Evolutionary conservation across 208 protist genomes (phyloP).

Genomic region (Herpetomonas tarakana): DNA sequence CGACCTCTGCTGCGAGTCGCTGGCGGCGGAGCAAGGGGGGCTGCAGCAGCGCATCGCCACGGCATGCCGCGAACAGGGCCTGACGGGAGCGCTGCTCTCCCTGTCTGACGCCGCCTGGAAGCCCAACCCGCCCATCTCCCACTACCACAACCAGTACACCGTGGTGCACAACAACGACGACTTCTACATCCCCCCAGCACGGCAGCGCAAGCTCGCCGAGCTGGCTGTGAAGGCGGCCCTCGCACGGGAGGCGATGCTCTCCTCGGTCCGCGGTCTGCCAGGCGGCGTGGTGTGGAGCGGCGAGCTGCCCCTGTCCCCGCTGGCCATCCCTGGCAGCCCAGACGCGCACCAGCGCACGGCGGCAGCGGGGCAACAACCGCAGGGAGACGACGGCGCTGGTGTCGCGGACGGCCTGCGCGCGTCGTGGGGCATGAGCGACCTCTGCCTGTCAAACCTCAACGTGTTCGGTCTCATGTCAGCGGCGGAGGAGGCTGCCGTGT

Average conservation of each 20-base stretch:
- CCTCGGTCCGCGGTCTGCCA: neutral
- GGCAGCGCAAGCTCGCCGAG: neutral
- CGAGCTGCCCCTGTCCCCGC: neutral
- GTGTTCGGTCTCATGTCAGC: slow-evolving; percentile 36
- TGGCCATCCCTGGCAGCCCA: neutral
- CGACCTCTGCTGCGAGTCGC: neutral
- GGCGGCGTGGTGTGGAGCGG: too few species aligned
- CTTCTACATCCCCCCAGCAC: slow-evolving; percentile 16
- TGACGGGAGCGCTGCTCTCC: neutral
- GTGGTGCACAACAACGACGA: slow-evolving; percentile 24
- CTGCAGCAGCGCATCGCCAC: neutral
- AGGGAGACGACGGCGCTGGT: neutral
- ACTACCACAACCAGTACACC: slow-evolving; percentile 41
- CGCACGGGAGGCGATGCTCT: neutral
- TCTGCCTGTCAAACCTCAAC: slow-evolving; percentile 5
- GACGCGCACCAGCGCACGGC: neutral
- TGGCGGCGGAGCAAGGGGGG: neutral
- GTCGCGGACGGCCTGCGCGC: neutral
- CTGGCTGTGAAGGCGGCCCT: neutral
- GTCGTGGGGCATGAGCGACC: slow-evolving; percentile 1
- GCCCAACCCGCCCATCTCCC: slow-evolving; percentile 6
- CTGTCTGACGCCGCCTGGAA: neutral
- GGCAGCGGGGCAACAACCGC: neutral
- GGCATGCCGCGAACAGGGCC: neutral
- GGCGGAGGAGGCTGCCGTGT: slow-evolving; percentile 31